Conservation (phyloP, 148 eudicot genomes). For the Persicaria tinctoria region DNA sequence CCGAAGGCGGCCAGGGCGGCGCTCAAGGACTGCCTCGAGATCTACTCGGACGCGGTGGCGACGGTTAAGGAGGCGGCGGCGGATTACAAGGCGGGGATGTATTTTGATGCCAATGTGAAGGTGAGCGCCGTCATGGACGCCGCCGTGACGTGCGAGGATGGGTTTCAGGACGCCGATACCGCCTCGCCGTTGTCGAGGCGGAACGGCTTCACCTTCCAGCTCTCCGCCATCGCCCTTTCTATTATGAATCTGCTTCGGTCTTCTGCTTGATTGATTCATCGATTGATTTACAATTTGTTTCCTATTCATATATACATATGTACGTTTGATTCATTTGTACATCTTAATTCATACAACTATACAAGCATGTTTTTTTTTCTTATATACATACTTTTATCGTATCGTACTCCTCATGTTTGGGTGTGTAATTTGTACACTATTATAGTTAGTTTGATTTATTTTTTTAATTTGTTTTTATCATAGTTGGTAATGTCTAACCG, state of each 20-base stretch:
- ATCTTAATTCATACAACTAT: too few species aligned
- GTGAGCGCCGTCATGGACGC: constrained; percentile 51
- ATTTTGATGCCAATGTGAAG: constrained; percentile 42
- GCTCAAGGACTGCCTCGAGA: constrained; percentile 43
- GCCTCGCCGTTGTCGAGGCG: constrained; percentile 39
- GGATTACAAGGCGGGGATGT: constrained; percentile 20
- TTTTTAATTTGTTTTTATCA: too few species aligned
- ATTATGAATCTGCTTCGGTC: constrained; percentile 26
- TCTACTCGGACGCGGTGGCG: constrained; percentile 36
- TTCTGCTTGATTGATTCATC: not conserved
- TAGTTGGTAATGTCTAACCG: too few species aligned
- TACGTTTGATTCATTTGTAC: not conserved
- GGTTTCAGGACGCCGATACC: constrained; percentile 40
- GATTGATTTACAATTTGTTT: not conserved
- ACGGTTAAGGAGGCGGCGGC: constrained; percentile 29
- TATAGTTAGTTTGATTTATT: too few species aligned
- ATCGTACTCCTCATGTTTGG: too few species aligned
- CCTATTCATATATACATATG: not conserved
- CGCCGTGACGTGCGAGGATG: constrained; percentile 53
- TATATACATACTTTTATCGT: too few species aligned
- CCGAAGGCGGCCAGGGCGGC: constrained; percentile 14
- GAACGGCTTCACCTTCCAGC: constrained; percentile 30
- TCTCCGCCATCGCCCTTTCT: constrained; percentile 49
- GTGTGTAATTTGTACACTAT: too few species aligned
- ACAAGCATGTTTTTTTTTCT: too few species aligned